Conservation (phyloP, 306 rosid species). For the Canavalia gladiata region DNA sequence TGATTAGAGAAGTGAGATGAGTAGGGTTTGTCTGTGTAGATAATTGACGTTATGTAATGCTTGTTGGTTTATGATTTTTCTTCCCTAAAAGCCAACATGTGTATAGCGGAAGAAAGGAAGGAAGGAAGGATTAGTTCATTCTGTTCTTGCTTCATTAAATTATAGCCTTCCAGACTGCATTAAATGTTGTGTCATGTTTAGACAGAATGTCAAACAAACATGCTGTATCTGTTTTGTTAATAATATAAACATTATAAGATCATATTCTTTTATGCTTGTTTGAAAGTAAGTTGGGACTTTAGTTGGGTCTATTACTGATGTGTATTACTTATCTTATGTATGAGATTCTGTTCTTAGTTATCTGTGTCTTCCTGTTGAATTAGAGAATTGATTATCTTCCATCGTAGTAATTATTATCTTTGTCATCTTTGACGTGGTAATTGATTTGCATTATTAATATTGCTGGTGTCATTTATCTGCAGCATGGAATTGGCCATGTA, state of each 20-base stretch:
- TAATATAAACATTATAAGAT: constrained; percentile 9
- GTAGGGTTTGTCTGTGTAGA: constrained; percentile 32
- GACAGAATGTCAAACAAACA: constrained; percentile 7
- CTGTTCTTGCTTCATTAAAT: neutral
- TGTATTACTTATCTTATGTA: constrained; percentile 3
- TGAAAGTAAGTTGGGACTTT: constrained; percentile 14
- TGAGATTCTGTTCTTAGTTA: constrained; percentile 25
- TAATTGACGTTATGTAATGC: constrained; percentile 1
- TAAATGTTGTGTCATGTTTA: constrained; percentile 9
- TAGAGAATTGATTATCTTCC: constrained; percentile 6
- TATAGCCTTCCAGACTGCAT: neutral
- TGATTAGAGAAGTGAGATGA: constrained; percentile 34
- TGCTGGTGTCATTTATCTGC: constrained; percentile 43
- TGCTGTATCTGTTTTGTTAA: constrained; percentile 16
- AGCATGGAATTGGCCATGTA: constrained; percentile 70
- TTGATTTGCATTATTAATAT: neutral
- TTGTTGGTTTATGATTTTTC: neutral
- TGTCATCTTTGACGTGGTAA: constrained; percentile 15
- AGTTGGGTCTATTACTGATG: constrained; percentile 12
- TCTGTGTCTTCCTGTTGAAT: constrained; percentile 22
- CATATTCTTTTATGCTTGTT: constrained; percentile 19
- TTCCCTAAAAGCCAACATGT: neutral
- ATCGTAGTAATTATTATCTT: constrained; percentile 6
- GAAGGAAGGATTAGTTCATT: constrained; percentile 2
- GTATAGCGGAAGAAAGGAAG: neutral